Evolutionary conservation across 1,139 yeast species (phyloP).

Genomic region (Yamadazyma siamensis): DNA sequence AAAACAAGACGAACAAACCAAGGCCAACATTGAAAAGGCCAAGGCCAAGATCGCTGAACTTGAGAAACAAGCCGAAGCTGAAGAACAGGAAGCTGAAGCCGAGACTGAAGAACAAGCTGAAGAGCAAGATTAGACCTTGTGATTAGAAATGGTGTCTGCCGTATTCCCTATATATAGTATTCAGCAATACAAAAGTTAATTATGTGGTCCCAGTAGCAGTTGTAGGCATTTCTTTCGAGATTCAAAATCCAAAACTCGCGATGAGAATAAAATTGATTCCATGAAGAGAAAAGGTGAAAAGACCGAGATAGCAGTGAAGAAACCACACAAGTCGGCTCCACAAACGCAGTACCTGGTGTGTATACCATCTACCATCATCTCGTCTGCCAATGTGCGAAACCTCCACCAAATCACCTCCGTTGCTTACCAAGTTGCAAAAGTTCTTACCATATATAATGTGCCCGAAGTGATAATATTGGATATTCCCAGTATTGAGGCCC

Average conservation of each 20-base stretch:
- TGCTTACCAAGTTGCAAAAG: conserved; percentile 76
- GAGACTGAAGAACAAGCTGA: conserved; percentile 25
- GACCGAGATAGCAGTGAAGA: conserved; percentile 24
- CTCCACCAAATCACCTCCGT: conserved; percentile 70
- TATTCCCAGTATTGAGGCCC: conserved; percentile 25
- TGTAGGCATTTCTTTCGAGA: too few relatives aligned
- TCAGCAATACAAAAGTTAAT: too few relatives aligned
- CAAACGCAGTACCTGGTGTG: conserved; percentile 46
- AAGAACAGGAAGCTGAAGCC: conserved; percentile 22
- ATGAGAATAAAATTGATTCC: neutral
- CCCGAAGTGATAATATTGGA: conserved; percentile 72
- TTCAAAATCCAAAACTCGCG: neutral
- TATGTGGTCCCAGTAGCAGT: too few relatives aligned
- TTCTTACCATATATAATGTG: conserved; percentile 65
- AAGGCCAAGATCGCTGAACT: conserved; percentile 72
- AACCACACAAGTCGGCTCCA: conserved; percentile 26
- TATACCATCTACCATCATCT: conserved; percentile 60
- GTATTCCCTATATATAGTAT: too few relatives aligned
- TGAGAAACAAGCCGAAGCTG: conserved; percentile 39
- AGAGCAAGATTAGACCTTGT: too few relatives aligned
- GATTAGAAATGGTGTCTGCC: too few relatives aligned
- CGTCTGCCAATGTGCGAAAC: conserved; percentile 52
- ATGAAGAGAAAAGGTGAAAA: conserved; percentile 25
- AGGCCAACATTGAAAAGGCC: conserved; percentile 69
- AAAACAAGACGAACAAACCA: conserved; percentile 81